phyloP scores from a whole-genome alignment of 31 red algal species.

The Odonthalia washingtoniensis region DNA sequence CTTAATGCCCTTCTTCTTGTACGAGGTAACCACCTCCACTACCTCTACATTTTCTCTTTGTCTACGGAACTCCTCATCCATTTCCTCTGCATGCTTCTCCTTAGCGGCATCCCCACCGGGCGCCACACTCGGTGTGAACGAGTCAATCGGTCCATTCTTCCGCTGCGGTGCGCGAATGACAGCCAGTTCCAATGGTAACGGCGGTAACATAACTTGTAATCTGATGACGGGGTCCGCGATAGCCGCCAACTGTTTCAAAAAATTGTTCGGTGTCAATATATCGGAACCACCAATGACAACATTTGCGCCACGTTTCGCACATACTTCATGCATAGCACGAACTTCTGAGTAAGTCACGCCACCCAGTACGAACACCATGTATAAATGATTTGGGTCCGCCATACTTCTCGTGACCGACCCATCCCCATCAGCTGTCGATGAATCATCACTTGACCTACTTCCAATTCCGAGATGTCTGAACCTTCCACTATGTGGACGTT shows the following conservation, averaged over 20 bases:
- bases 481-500: too few species aligned
- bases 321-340: conserved; percentile 77
- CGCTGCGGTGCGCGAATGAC: conserved; percentile 57
- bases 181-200: conserved; percentile 75
- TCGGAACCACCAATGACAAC: conserved; percentile 79
- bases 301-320: conserved; percentile 61
- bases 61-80: neutral
- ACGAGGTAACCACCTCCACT: conserved; percentile 33
- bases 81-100: neutral
- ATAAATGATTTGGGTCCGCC: conserved; percentile 70
- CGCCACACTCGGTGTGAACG: neutral
- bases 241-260: conserved; percentile 57
- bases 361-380: conserved; percentile 83
- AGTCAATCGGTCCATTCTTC: conserved; percentile 37
- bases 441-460: conserved; percentile 28
- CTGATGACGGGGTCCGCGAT: conserved; percentile 75
- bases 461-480: too few species aligned
- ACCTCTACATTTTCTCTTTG: conserved; percentile 31
- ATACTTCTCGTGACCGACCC: conserved; percentile 15
- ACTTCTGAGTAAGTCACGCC: conserved; percentile 84
- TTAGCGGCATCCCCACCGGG: neutral
- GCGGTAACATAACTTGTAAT: conserved; percentile 85
- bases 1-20: conserved; percentile 45
- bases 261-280: conserved; percentile 68
- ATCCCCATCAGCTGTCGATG: conserved; percentile 37